Evolutionary conservation across 2,329 filamentous ascomycete genomes (phyloP), one percentile per base, ranked within the genome.

Genomic region (Aotearoamyces nothofagi): DNA sequence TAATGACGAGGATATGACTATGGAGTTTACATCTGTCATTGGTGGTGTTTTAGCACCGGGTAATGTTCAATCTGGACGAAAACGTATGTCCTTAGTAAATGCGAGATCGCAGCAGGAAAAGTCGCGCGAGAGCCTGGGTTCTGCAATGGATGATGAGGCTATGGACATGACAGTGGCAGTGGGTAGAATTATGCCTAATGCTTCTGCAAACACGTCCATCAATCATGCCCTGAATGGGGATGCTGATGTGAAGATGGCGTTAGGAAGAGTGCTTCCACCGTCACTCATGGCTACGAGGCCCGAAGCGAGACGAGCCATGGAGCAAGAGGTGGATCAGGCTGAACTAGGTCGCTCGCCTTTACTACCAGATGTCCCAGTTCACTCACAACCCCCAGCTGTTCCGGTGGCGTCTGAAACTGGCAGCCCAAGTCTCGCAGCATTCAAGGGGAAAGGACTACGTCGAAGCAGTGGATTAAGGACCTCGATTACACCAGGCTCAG

Each of bases 21-120:
- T 84, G 76, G 79, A 84, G 42, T 63, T 84, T 33, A 81, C 76
- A 1, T 68, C 70, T 3, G 69, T 72, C 17, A 63, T 77, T 37
- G 71, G 72, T 0, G 61, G 64, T 11, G 52, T 75, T 1, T 44
- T 74, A 4, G 42, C 49, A 10, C 37, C 44, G 27, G 46, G 39
- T 9, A 47, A 50, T 26, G 49, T 20, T 51, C 49, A 35, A 20
- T 7, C 19, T n/a, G n/a, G n/a, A n/a, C n/a, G n/a, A n/a, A n/a
- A n/a, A n/a, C n/a, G n/a, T n/a, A n/a, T n/a, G n/a, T n/a, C n/a
- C n/a, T n/a, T n/a, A n/a, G n/a, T n/a, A n/a, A n/a, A n/a, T n/a
- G n/a, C n/a, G n/a, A 34, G 33, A 17, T 4, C 28, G 4, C 32
- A 31, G 17, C 38, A 22, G 9, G 39, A 30, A 12, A 30, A 12